These are phyloP conservation scores for Apiosordaria backusii DNA, from an alignment of 495 filamentous ascomycete species.

Conservation along the genomic window DNA sequence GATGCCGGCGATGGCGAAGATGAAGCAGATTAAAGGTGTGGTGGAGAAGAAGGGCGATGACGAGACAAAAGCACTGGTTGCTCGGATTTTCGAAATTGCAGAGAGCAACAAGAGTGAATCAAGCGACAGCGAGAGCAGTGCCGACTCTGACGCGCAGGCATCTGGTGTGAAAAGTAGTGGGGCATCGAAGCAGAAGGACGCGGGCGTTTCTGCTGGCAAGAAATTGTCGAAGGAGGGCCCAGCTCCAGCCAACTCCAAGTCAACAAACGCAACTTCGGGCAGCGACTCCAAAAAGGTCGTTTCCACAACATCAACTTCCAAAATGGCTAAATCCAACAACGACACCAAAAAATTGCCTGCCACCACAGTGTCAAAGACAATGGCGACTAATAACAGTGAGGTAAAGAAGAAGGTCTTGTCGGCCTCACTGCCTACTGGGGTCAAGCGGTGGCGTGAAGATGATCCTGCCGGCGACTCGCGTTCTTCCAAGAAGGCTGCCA, in stretches of 20 bases:
- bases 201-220: conserved; percentile 10
- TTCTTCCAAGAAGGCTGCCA: conserved; percentile 39
- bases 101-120: conserved; percentile 27
- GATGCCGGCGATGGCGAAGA: conserved; percentile 21
- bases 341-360: conserved; percentile 13
- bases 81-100: conserved; percentile 39
- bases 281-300: conserved; percentile 15
- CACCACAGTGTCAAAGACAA: conserved; percentile 8
- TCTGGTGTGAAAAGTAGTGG: conserved; percentile 1
- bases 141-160: background rate
- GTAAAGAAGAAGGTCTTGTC: conserved; percentile 12
- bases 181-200: conserved; percentile 23
- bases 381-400: conserved; percentile 1
- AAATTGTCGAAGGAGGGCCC: background rate
- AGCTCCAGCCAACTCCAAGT: conserved; percentile 14
- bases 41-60: conserved; percentile 65
- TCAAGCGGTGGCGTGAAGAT: conserved; percentile 38
- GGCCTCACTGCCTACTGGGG: conserved; percentile 3
- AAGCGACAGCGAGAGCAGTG: conserved; percentile 5
- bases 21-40: conserved; percentile 58
- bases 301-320: conserved; percentile 7
- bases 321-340: conserved; percentile 7
- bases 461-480: conserved; percentile 35
- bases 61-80: conserved; percentile 48
- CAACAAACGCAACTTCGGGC: background rate